A percentile compares a stretch with the other conserved stretches of the same genome.
Evolutionary conservation across 805 yeast genomes (phyloP).

Genomic region (Spathaspora boniae): DNA sequence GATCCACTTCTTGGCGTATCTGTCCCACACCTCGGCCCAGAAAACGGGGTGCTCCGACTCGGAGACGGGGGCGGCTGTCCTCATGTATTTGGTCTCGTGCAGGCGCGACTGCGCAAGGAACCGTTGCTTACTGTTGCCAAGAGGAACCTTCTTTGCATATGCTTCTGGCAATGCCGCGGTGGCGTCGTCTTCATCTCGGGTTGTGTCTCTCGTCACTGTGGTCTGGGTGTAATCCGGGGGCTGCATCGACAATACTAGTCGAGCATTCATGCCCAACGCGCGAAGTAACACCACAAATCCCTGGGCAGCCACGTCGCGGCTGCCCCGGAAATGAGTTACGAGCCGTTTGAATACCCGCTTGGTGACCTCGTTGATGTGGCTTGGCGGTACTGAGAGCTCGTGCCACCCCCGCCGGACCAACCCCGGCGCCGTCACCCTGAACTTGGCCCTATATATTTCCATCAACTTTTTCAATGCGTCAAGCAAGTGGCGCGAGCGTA

Average conservation of each 20-base stretch:
- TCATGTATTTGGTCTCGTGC: no score
- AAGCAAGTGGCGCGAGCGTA: conserved; percentile 62
- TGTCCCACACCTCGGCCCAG: conserved; percentile 96
- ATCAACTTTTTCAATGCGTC: conserved; percentile 73
- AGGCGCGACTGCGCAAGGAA: no score
- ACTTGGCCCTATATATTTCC: conserved; percentile 56
- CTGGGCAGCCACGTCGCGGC: conserved; percentile 77
- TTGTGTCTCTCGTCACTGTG: conserved; percentile 10
- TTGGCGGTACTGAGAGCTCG: conserved; percentile 22
- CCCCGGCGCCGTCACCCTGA: conserved; percentile 44
- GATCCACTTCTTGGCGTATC: conserved; percentile 68
- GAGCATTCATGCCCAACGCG: conserved; percentile 63
- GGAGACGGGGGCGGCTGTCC: conserved; percentile 9
- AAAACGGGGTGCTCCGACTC: conserved; percentile 60
- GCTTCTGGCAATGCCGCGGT: conserved; percentile 5
- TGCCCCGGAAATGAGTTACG: conserved; percentile 54
- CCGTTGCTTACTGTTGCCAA: background rate
- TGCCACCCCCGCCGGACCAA: conserved; percentile 35
- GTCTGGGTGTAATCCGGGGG: conserved; percentile 75
- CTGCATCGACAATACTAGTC: conserved; percentile 81
- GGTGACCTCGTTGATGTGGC: conserved; percentile 23
- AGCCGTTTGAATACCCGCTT: conserved; percentile 41
- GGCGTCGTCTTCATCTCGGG: conserved; percentile 6
- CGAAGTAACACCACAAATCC: conserved; percentile 80
- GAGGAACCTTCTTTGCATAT: background rate